These are phyloP conservation scores for Calocybe indica DNA, from an alignment of 768 basidiomycete species.

Conservation along the genomic window DNA sequence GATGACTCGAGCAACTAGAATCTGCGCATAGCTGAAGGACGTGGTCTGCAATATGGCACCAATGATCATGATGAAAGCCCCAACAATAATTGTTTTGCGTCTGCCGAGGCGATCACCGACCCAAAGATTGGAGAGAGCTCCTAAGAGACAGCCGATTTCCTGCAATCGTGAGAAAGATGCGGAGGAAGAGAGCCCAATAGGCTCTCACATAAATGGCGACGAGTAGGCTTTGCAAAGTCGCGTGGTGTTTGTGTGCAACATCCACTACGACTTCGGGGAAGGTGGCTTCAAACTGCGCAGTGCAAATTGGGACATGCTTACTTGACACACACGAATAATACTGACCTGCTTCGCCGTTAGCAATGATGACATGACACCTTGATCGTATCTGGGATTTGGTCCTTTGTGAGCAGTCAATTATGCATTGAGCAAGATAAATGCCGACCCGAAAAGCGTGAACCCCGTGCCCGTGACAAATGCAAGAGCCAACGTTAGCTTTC, in stretches of 20 bases:
- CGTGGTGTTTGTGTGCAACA: conserved; percentile 34
- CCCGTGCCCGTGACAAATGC: conserved; percentile 55
- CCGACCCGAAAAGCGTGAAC: conserved; percentile 56
- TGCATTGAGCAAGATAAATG: conserved; percentile 7
- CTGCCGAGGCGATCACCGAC: conserved; percentile 56
- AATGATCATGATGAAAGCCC: conserved; percentile 53
- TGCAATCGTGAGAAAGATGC: conserved; percentile 12
- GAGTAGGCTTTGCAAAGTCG: conserved; percentile 53
- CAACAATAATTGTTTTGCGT: conserved; percentile 50
- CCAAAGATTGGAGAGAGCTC: conserved; percentile 58
- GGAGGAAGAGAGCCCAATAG: neutral
- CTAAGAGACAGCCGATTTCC: conserved; percentile 62
- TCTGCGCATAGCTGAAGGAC: conserved; percentile 52
- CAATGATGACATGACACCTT: conserved; percentile 66
- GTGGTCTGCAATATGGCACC: conserved; percentile 58
- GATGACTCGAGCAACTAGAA: conserved; percentile 54
- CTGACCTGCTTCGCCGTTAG: conserved; percentile 47
- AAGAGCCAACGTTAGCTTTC: conserved; percentile 38
- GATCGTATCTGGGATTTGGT: conserved; percentile 46
- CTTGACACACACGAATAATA: neutral
- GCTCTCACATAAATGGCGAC: conserved; percentile 52
- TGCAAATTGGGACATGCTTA: neutral
- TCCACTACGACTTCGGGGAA: conserved; percentile 49
- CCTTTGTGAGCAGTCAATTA: neutral
- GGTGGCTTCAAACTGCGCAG: conserved; percentile 42